These are phyloP conservation scores for Auricularia sp. DNA, from an alignment of 768 basidiomycete species.

Conservation along the genomic window DNA sequence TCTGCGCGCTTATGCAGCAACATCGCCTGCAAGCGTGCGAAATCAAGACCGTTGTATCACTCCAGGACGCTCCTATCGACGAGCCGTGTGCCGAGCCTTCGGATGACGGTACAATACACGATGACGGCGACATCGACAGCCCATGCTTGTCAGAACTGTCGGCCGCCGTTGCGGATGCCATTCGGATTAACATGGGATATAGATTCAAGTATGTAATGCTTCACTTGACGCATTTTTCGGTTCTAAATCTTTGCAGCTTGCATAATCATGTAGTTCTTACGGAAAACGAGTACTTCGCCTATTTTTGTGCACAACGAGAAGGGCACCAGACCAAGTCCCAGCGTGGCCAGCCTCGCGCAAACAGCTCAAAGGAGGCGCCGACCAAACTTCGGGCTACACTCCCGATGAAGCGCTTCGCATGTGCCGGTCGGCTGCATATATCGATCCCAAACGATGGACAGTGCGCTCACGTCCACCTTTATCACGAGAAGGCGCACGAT, in stretches of 20 bases:
- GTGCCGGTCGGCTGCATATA: conserved; percentile 1
- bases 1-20: too few relatives aligned
- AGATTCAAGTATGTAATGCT: not conserved
- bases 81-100: too few relatives aligned
- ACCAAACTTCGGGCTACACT: not conserved
- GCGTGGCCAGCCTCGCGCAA: not conserved
- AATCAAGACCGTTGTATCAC: too few relatives aligned
- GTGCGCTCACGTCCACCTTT: not conserved
- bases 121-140: too few relatives aligned
- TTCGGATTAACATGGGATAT: not conserved
- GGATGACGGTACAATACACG: too few relatives aligned
- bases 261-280: not conserved
- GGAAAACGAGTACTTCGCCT: not conserved
- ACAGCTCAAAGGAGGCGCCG: not conserved
- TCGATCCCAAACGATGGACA: not conserved
- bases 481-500: not conserved
- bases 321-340: conserved; percentile 5
- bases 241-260: not conserved
- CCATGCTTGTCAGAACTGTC: too few relatives aligned
- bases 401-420: conserved; percentile 2
- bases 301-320: conserved; percentile 8
- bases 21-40: too few relatives aligned
- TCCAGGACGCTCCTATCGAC: too few relatives aligned
- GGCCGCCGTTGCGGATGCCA: not conserved
- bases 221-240: not conserved